Base-by-base conservation (phyloP, 805 yeast species). In the Starmera amethionina region DNA sequence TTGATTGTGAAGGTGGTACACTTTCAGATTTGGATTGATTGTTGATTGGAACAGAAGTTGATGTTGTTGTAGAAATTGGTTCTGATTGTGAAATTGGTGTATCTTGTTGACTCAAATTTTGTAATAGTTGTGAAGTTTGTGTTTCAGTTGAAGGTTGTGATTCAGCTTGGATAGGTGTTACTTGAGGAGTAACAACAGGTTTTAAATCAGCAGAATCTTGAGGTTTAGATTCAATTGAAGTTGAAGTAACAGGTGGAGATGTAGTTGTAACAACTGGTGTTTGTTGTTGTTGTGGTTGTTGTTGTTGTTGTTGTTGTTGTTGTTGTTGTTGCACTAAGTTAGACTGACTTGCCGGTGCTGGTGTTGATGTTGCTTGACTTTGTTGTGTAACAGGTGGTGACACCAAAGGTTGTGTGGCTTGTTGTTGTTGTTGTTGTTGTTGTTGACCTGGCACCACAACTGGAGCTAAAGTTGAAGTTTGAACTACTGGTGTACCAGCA, bases 341-440 rank as follows among this genome's bases (percentile, higher is more conserved):
- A 8, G 27, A 8, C 4, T 8, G 22, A 9, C 6, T 18, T 19
- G 4, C 11, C 4, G 36, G 19, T n/a, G 12, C 14, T 27, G 9
- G 32, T 30, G 19, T 19, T 28, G 25, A 29, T 30, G 9, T 14
- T n/a, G 32, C 18, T 8, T 35, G 13, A 30, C 32, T 13, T 6
- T 15, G 34, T 35, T 30, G 30, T 36, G 14, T 28, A 22, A 34
- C 10, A 22, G 16, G n/a, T 18, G 13, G 11, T 6, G 15, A 14
- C 13, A 3, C 18, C 14, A 16, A n/a, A 27, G 2, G 18, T 8
- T 18, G 15, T 14, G 7, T 9, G 15, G 29, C n/a, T 22, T 19
- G 36, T 15, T 34, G 37, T 14, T 12, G 30, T 35, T 41, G 38
- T 19, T 18, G 43, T 11, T 14, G 28, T 16, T 15, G 29, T 14